Conservation (phyloP, 2,329 filamentous ascomycete species). For the Huntiella savannae region DNA sequence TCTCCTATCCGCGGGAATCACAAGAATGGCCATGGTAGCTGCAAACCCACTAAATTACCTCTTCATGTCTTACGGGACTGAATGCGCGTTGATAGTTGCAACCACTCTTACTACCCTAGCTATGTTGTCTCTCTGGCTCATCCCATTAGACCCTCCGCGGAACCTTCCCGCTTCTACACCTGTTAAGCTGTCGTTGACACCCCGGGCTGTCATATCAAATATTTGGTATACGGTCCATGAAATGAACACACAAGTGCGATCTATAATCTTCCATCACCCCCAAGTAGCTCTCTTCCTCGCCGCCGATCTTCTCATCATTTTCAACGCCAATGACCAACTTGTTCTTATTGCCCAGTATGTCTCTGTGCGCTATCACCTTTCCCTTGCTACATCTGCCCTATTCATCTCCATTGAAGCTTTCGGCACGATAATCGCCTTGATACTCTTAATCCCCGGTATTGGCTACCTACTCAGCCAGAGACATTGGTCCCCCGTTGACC, state of each 20-base stretch:
- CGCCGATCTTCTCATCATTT: not conserved
- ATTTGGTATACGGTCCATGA: not conserved
- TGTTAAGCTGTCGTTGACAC: not conserved
- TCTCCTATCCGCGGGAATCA: slow-evolving; percentile 6
- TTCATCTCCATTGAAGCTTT: slow-evolving; percentile 1
- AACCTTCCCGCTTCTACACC: not conserved
- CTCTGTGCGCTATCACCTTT: slow-evolving; percentile 14
- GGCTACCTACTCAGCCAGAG: not conserved
- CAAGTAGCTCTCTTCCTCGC: slow-evolving; percentile 2
- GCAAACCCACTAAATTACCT: slow-evolving; percentile 12
- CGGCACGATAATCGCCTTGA: not conserved
- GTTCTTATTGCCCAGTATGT: slow-evolving; percentile 14
- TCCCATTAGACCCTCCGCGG: slow-evolving; percentile 9
- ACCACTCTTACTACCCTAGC: not conserved
- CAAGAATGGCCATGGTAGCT: slow-evolving; percentile 5
- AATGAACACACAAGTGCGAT: not conserved
- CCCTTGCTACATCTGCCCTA: slow-evolving; percentile 2
- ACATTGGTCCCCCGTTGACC: not conserved
- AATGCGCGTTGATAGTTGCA: slow-evolving; percentile 5
- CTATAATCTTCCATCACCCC: slow-evolving; percentile 1
- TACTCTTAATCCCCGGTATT: slow-evolving; percentile 1
- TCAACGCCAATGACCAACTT: not conserved
- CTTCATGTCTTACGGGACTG: slow-evolving; percentile 7
- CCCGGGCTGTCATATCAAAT: not conserved
- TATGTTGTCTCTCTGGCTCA: not conserved